Conservation (phyloP, 495 filamentous ascomycete genomes). For the Coniosporium apollinis region DNA sequence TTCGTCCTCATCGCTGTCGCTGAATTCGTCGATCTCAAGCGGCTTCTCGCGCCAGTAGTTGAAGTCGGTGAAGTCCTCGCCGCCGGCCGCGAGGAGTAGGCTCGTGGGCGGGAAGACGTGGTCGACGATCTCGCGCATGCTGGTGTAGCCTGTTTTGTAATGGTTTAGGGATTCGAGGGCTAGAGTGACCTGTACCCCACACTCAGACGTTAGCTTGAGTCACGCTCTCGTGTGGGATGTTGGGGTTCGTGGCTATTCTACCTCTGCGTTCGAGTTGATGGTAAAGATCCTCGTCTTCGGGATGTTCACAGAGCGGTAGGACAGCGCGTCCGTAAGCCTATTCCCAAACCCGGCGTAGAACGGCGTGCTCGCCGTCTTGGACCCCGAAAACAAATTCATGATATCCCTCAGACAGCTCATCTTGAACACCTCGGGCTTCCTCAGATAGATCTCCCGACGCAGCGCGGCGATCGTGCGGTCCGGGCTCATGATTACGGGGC, state of each 20-base stretch:
- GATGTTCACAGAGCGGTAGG: slow-evolving; percentile 90
- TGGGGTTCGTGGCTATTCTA: no score
- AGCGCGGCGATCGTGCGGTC: slow-evolving; percentile 95
- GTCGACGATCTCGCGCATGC: slow-evolving; percentile 89
- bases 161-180: slow-evolving; percentile 84
- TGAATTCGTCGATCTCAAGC: slow-evolving; percentile 23
- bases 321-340: slow-evolving; percentile 86
- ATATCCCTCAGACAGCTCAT: slow-evolving; percentile 97
- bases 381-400: slow-evolving; percentile 49
- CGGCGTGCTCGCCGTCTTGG: slow-evolving; percentile 29
- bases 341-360: slow-evolving; percentile 98
- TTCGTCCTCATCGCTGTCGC: slow-evolving; percentile 23
- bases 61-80: slow-evolving; percentile 27
- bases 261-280: slow-evolving; percentile 95
- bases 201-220: no score
- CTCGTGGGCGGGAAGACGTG: slow-evolving; percentile 70
- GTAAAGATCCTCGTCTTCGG: slow-evolving; percentile 90
- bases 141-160: slow-evolving; percentile 91
- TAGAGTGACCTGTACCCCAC: no score
- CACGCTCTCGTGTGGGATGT: no score
- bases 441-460: slow-evolving; percentile 81
- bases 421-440: slow-evolving; percentile 98
- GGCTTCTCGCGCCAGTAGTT: slow-evolving; percentile 27
- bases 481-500: slow-evolving; percentile 85
- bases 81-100: slow-evolving; percentile 20